These are phyloP conservation scores for Globisporangium spinosum DNA, from an alignment of 352 stramenopile species.

Conservation along the genomic window DNA sequence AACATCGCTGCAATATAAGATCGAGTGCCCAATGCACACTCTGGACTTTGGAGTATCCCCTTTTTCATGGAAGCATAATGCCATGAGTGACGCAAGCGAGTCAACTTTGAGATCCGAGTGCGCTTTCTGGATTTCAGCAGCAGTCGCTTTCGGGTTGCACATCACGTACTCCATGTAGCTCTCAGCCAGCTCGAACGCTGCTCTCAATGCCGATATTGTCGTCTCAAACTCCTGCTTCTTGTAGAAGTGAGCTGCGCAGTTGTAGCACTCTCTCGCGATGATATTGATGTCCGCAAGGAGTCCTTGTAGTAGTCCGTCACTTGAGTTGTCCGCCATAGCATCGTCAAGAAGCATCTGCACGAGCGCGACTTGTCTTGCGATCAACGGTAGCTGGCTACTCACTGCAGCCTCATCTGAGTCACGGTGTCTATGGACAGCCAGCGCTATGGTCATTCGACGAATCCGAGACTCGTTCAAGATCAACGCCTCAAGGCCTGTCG, in stretches of 20 bases:
- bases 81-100: constrained; percentile 52
- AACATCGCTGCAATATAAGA: constrained; percentile 49
- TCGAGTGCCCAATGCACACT: constrained; percentile 38
- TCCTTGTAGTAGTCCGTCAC: constrained; percentile 26
- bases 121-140: constrained; percentile 30
- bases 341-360: constrained; percentile 39
- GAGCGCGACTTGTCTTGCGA: constrained; percentile 29
- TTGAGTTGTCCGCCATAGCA: constrained; percentile 25
- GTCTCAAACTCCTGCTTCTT: constrained; percentile 37
- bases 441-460: constrained; percentile 37
- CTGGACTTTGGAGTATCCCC: constrained; percentile 28
- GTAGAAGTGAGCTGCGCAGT: constrained; percentile 44
- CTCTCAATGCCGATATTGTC: constrained; percentile 38
- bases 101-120: constrained; percentile 56
- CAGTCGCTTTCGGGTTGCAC: constrained; percentile 29
- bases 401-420: background rate
- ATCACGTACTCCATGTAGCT: constrained; percentile 66
- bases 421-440: constrained; percentile 20
- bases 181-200: constrained; percentile 47
- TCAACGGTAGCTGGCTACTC: constrained; percentile 5
- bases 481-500: constrained; percentile 25
- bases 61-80: constrained; percentile 48
- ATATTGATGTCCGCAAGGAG: constrained; percentile 55
- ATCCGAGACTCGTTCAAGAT: constrained; percentile 41
- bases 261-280: constrained; percentile 63